Conservation (phyloP, 345 rosid genomes). For the Hevea brasiliensis region DNA sequence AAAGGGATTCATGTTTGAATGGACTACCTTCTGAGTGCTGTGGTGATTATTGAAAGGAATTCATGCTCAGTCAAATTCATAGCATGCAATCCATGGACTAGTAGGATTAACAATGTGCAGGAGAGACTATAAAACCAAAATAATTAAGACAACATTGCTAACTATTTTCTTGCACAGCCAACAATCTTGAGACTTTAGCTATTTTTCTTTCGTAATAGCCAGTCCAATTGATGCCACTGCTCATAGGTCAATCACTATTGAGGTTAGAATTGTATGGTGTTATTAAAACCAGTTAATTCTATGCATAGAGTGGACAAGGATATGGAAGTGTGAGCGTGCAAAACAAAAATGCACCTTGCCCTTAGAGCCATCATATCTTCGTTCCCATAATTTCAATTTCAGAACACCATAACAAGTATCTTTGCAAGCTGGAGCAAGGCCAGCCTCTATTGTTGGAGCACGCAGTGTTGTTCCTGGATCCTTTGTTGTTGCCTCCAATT, state of each 20-base stretch:
- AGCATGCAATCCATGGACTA: not conserved
- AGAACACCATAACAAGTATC: constrained; percentile 76
- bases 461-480: constrained; percentile 83
- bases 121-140: not conserved
- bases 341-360: constrained; percentile 62
- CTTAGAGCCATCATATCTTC: constrained; percentile 61
- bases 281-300: not conserved
- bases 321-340: not conserved
- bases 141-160: not conserved
- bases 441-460: constrained; percentile 83
- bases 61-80: not conserved
- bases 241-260: not conserved
- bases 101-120: not conserved
- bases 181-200: not conserved
- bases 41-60: not conserved
- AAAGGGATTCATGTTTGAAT: no score
- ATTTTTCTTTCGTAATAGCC: not conserved
- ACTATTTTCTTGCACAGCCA: not conserved
- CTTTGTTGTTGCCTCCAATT: constrained; percentile 69
- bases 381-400: constrained; percentile 82
- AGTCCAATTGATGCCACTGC: not conserved
- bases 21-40: not conserved
- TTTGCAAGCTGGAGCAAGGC: constrained; percentile 83
- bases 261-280: not conserved
- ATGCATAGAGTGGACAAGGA: not conserved